phyloP scores from a whole-genome alignment of 2,329 filamentous ascomycete species.

The Arthrobotrys megalospora region DNA sequence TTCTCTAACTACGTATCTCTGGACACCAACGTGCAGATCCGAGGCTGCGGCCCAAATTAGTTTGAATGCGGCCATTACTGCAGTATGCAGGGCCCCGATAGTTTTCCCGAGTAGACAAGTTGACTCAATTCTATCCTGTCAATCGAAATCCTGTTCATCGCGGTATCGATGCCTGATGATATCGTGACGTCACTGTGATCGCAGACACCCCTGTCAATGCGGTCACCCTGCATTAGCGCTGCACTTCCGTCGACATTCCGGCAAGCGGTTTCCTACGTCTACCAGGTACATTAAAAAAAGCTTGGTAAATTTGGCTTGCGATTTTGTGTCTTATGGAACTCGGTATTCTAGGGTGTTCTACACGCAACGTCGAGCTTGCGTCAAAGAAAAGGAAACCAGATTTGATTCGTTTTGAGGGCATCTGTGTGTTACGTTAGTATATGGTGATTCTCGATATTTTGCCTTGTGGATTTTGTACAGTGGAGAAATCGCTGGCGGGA shows the following conservation, averaged over 20 bases:
- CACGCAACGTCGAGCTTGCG: constrained; percentile 44
- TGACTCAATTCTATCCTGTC: constrained; percentile 2
- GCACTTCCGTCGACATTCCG: not conserved
- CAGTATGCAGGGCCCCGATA: constrained; percentile 36
- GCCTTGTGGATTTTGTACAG: not conserved
- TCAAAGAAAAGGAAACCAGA: constrained; percentile 50
- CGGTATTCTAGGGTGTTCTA: constrained; percentile 27
- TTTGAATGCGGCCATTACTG: not conserved
- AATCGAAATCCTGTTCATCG: constrained; percentile 40
- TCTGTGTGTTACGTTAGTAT: constrained; percentile 32
- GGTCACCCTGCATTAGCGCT: constrained; percentile 58
- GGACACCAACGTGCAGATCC: no score
- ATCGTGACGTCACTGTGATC: constrained; percentile 58
- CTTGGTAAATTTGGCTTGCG: constrained; percentile 15
- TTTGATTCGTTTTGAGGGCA: constrained; percentile 8
- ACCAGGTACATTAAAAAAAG: constrained; percentile 30
- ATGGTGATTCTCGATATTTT: constrained; percentile 22
- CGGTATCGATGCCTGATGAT: constrained; percentile 34
- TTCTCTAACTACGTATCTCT: no score
- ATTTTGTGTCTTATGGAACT: not conserved
- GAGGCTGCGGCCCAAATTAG: no score
- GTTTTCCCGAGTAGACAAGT: not conserved
- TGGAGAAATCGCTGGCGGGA: constrained; percentile 9
- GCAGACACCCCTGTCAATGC: constrained; percentile 40
- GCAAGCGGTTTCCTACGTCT: not conserved